Percentiles rank a stretch among this genome's conserved stretches.
Evolutionary conservation across 192 early-diverging fungal genomes (phyloP).

Genomic region (Entomortierella chlamydospora): DNA sequence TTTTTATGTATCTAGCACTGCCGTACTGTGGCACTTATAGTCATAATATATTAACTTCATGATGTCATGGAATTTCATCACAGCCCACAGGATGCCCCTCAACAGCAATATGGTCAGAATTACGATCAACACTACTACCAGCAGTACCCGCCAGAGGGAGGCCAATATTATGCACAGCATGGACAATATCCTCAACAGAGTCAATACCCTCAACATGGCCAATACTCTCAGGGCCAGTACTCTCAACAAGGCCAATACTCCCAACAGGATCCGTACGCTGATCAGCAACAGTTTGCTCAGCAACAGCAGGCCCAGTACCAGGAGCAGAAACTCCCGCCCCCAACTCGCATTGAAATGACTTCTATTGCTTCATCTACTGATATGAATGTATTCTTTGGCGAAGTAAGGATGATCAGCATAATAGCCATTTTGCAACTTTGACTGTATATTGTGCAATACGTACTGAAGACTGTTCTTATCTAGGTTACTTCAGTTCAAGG

Average conservation of each 20-base stretch:
- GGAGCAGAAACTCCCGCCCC: conserved; percentile 21
- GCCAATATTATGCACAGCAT: conserved; percentile 15
- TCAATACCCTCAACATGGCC: conserved; percentile 22
- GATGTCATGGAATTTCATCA: conserved; percentile 11
- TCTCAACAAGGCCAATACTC: conserved; percentile 1
- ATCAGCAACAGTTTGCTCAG: conserved; percentile 46
- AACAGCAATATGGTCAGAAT: conserved; percentile 11
- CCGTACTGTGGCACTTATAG: too few species aligned
- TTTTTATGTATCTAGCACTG: background rate
- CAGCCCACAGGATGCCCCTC: background rate
- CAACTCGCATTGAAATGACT: conserved; percentile 44
- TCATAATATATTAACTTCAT: background rate
- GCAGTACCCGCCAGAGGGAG: conserved; percentile 3
- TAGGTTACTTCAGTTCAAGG: conserved; percentile 46
- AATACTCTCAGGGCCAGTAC: conserved; percentile 8
- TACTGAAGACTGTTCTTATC: too few species aligned
- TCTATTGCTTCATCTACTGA: conserved; percentile 17
- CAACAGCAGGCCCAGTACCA: conserved; percentile 34
- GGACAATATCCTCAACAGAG: conserved; percentile 7
- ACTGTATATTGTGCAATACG: too few species aligned
- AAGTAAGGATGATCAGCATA: conserved; percentile 21
- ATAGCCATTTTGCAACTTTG: background rate
- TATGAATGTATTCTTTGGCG: conserved; percentile 39
- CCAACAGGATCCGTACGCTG: conserved; percentile 29
- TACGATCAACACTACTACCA: background rate